phyloP scores from a whole-genome alignment of 306 rosid genomes.

The Vigna mungo region DNA sequence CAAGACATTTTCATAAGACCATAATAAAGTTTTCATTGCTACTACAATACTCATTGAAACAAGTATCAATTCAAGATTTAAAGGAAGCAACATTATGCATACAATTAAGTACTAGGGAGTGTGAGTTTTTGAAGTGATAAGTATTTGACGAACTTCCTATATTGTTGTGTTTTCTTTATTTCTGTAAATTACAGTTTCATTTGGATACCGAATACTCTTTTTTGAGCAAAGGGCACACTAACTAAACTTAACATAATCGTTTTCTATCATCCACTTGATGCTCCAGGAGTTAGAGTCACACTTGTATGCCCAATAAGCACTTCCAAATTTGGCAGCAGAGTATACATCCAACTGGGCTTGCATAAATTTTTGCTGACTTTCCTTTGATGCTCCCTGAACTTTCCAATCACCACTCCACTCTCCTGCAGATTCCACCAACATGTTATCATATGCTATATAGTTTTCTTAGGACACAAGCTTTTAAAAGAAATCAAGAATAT shows the following conservation, averaged over 20 bases:
- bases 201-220: background rate
- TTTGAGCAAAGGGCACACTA: background rate
- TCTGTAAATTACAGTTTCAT: constrained; percentile 35
- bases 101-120: too few species aligned
- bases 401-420: constrained; percentile 69
- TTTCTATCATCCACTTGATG: constrained; percentile 64
- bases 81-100: too few species aligned
- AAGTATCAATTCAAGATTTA: too few species aligned
- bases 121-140: too few species aligned
- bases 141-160: too few species aligned
- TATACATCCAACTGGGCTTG: constrained; percentile 55
- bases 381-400: constrained; percentile 45
- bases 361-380: constrained; percentile 49
- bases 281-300: constrained; percentile 54
- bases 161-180: too few species aligned
- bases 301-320: constrained; percentile 74
- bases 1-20: too few species aligned
- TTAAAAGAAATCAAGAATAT: background rate
- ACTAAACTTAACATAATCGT: constrained; percentile 40
- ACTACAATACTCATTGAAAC: too few species aligned
- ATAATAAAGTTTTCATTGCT: too few species aligned
- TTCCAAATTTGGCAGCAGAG: constrained; percentile 62
- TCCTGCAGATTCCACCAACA: constrained; percentile 48
- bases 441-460: background rate
- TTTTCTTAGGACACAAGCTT: background rate